Percentiles rank a stretch among this genome's conserved stretches.
phyloP scores from a whole-genome alignment of 805 yeast species.

The Candida maltosa region DNA sequence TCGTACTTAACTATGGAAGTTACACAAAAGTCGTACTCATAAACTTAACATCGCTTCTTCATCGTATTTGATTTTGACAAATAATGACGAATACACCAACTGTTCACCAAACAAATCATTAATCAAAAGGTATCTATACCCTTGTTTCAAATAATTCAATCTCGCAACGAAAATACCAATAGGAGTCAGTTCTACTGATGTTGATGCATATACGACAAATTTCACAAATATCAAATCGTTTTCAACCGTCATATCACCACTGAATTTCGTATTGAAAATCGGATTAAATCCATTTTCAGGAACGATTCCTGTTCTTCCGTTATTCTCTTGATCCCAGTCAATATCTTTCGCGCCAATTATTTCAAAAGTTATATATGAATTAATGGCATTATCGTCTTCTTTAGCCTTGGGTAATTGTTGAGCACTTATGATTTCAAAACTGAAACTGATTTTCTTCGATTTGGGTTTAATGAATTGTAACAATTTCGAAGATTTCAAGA shows the following conservation, averaged over 20 bases:
- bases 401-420: slow-evolving; percentile 79
- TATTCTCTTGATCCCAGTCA: slow-evolving; percentile 17
- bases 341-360: slow-evolving; percentile 44
- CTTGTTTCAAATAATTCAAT: slow-evolving; percentile 62
- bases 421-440: slow-evolving; percentile 61
- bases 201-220: slow-evolving; percentile 45
- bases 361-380: slow-evolving; percentile 64
- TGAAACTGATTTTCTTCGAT: slow-evolving; percentile 13
- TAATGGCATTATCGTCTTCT: slow-evolving; percentile 42
- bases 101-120: slow-evolving; percentile 81
- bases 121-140: slow-evolving; percentile 80
- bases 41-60: neutral
- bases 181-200: slow-evolving; percentile 9
- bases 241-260: slow-evolving; percentile 37
- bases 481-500: slow-evolving; percentile 19
- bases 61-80: slow-evolving; percentile 33
- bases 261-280: slow-evolving; percentile 61
- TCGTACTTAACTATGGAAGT: slow-evolving; percentile 3
- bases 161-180: slow-evolving; percentile 63
- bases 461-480: slow-evolving; percentile 3
- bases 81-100: slow-evolving; percentile 47
- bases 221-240: slow-evolving; percentile 55
- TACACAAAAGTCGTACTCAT: neutral
- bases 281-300: slow-evolving; percentile 85
- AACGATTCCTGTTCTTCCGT: slow-evolving; percentile 29